Percentiles rank a stretch among this genome's conserved stretches.
Evolutionary conservation across 2,329 filamentous ascomycete genomes (phyloP).

Genomic region (Calonectria pteridis): DNA sequence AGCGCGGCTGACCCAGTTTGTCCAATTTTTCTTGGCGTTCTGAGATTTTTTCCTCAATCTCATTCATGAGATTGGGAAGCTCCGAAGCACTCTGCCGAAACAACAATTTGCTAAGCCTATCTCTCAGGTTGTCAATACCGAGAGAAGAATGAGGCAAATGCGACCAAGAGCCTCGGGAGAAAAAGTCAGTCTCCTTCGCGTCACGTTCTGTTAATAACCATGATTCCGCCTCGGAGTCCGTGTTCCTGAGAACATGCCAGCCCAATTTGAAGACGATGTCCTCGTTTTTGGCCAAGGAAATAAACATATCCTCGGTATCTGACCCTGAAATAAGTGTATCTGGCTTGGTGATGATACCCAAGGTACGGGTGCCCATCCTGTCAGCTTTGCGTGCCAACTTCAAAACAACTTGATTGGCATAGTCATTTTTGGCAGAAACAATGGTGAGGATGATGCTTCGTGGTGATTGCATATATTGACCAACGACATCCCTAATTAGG

Average conservation of each 20-base stretch:
- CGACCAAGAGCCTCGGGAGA: conserved; percentile 56
- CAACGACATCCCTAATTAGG: conserved; percentile 61
- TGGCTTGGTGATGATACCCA: conserved; percentile 71
- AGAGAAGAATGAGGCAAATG: conserved; percentile 50
- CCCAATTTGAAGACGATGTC: conserved; percentile 63
- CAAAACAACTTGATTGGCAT: conserved; percentile 69
- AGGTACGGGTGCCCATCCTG: conserved; percentile 55
- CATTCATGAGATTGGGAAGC: conserved; percentile 58
- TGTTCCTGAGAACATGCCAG: conserved; percentile 66
- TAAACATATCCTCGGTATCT: conserved; percentile 53
- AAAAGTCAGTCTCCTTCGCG: conserved; percentile 56
- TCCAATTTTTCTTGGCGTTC: conserved; percentile 54
- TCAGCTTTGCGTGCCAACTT: conserved; percentile 53
- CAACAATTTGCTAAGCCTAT: conserved; percentile 64
- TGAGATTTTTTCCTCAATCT: conserved; percentile 54
- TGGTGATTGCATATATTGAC: conserved; percentile 67
- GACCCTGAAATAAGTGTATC: conserved; percentile 54
- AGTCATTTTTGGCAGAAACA: conserved; percentile 68
- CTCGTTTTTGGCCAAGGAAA: conserved; percentile 59
- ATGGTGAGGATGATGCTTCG: conserved; percentile 73
- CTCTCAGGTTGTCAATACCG: conserved; percentile 62
- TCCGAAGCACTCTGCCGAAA: conserved; percentile 59
- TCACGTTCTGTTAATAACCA: conserved; percentile 52
- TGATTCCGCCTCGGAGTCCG: conserved; percentile 35
- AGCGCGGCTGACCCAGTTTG: conserved; percentile 62